Evolutionary conservation across 768 basidiomycete genomes (phyloP), one percentile per base, ranked within the genome.

Genomic region (Mycena olivaceomarginata): DNA sequence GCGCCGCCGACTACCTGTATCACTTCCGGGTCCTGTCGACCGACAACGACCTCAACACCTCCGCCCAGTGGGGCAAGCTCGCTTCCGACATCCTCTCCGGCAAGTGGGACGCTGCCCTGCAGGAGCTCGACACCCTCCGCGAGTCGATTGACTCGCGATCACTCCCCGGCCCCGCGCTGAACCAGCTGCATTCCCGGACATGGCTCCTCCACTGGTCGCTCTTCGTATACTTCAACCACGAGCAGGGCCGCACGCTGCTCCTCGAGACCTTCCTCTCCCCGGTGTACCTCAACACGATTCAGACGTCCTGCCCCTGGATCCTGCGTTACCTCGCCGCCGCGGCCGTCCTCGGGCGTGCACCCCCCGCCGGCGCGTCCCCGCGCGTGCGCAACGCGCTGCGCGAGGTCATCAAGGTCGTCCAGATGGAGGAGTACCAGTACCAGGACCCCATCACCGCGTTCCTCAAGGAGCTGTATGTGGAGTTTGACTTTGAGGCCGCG

Each of bases 161-260:
- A 8, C 86, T 93, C 80, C 90, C 93, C 64, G 91, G 94, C 51
- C 94, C 94, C n/a, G 93, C 95, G 0, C 91, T 98, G 40, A 90
- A 92, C 48, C 97, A 98, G 82, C 90, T 99, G 41, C 97, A 99
- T 85, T 96, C 97, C 4, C 93, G 98, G 74, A 96, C 97, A 22
- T 99, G 98, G 97, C 92, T 98, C 76, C 93, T 96, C 9, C 98
- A 99, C 87, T 99, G 98, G 98, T 96, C 95, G 1, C 93, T 99
- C 65, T 99, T 99, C 85, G 97, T 99, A 72, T 99, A 98, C 88
- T 99, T 97, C 90, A 99, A 98, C 88, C 96, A 99, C 86, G 93
- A 94, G 0, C 93, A 97, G 81, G 97, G 97, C 39, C 94, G 97
- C 56, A 96, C 95, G 0, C 92, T 96, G 20, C 93, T 99, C 73